Percentiles rank a stretch among this genome's conserved stretches.
phyloP scores from a whole-genome alignment of 169 alveolate genomes.

The Cryptosporidium sp. region DNA sequence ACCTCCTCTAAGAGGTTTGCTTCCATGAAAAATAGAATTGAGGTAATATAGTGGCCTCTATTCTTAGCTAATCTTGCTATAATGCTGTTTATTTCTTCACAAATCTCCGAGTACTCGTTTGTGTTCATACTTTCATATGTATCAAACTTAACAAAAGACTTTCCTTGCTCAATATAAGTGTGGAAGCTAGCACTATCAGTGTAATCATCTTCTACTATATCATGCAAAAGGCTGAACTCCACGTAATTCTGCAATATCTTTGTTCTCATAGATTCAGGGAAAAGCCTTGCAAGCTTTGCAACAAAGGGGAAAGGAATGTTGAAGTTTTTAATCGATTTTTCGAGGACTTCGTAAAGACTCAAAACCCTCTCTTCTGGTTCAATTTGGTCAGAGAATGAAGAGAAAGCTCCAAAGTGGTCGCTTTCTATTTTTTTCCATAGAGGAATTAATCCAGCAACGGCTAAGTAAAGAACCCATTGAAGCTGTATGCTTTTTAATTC shows the following conservation, averaged over 20 bases:
- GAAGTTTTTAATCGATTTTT: conserved; percentile 11
- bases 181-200: conserved; percentile 35
- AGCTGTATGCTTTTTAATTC: conserved; percentile 21
- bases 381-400: conserved; percentile 18
- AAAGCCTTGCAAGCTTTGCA: conserved; percentile 30
- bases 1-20: conserved; percentile 50
- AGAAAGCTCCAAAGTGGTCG: conserved; percentile 9
- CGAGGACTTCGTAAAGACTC: conserved; percentile 25
- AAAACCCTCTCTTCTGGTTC: conserved; percentile 18
- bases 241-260: conserved; percentile 40
- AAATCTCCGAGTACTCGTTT: conserved; percentile 37
- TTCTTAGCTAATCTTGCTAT: conserved; percentile 55
- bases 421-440: conserved; percentile 28
- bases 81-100: conserved; percentile 47
- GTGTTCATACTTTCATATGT: conserved; percentile 27
- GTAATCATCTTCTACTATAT: conserved; percentile 60
- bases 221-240: conserved; percentile 54
- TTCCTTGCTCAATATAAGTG: conserved; percentile 31
- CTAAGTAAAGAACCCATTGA: conserved; percentile 59
- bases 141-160: conserved; percentile 51
- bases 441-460: conserved; percentile 62
- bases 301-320: conserved; percentile 56
- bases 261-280: conserved; percentile 30
- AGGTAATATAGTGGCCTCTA: conserved; percentile 64
- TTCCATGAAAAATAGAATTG: conserved; percentile 56